These are phyloP conservation scores for Hysterangium stoloniferum DNA, from an alignment of 768 basidiomycete species.

Conservation along the genomic window DNA sequence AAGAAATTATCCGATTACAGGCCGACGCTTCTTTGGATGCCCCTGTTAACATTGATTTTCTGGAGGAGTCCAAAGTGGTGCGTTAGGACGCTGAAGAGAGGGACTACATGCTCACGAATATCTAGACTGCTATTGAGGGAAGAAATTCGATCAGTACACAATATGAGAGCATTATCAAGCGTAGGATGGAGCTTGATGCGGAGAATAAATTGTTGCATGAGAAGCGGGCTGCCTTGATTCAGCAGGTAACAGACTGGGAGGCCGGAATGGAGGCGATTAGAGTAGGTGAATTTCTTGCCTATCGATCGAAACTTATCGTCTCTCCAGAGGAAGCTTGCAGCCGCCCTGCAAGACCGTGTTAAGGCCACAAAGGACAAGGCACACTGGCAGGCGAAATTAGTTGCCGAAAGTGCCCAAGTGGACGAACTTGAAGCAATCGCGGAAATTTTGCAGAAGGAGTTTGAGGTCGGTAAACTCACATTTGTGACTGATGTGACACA, in stretches of 20 bases:
- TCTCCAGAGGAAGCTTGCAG: slow-evolving; percentile 40
- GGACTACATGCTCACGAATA: no score
- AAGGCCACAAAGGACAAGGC: slow-evolving; percentile 39
- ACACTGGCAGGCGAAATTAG: slow-evolving; percentile 47
- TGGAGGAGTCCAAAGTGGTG: slow-evolving; percentile 50
- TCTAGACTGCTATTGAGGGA: slow-evolving; percentile 49
- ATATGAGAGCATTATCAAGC: slow-evolving; percentile 35
- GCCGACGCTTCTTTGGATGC: slow-evolving; percentile 59
- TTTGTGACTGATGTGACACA: background rate
- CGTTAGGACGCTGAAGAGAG: no score
- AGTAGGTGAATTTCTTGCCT: slow-evolving; percentile 31
- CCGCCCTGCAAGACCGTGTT: slow-evolving; percentile 41
- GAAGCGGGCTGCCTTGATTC: slow-evolving; percentile 39
- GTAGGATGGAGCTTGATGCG: slow-evolving; percentile 41
- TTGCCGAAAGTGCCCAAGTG: slow-evolving; percentile 40
- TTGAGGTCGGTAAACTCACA: slow-evolving; percentile 35
- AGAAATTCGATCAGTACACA: slow-evolving; percentile 42
- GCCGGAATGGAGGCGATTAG: slow-evolving; percentile 32
- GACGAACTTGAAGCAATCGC: slow-evolving; percentile 37
- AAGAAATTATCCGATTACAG: slow-evolving; percentile 3
- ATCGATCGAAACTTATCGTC: slow-evolving; percentile 9
- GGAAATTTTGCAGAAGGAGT: slow-evolving; percentile 52
- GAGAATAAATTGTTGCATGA: slow-evolving; percentile 35
- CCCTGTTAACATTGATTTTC: slow-evolving; percentile 51
- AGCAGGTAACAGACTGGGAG: slow-evolving; percentile 44